Base-by-base conservation (phyloP, 805 yeast genomes). In the Candida sphagnicola region DNA sequence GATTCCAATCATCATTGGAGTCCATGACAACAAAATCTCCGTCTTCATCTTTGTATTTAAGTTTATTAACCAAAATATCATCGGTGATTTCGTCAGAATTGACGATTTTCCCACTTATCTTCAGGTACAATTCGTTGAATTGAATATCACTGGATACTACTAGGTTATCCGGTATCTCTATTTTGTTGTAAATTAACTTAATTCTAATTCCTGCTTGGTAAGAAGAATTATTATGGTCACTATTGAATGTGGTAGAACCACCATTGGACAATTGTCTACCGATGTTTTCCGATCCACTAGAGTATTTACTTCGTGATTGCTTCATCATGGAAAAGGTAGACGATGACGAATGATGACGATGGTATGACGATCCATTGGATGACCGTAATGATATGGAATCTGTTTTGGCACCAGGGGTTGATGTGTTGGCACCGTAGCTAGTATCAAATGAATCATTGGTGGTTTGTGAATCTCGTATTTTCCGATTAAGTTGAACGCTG, bases 11-110 rank as follows among this genome's bases (percentile, higher is more conserved):
- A 37, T 91, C 97, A 45, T 83, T 84, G 23, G 88, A 78, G 48
- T 81, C 85, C 61, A 91, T 78, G 34, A 85, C 80, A 31, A 93
- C 95, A 56, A 77, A 83, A 57, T 93, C 99, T 13, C 95, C 96
- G 57, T 93, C 99, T 61, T 93, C 99, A 60, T 93, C 99, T 56
- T 79, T 80, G 57, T 88, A 91, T 59, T 81, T 82, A 44, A 93
- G 71, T 51, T 83, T 75, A 32, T 56, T 61, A 18, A 65, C 67
- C 37, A 57, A 47, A 5, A 87, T 76, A 43, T 78, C 77, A 31
- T 67, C 74, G 33, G 75, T 63, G 40, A 87, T 67, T 32, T 75
- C 80, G 8, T 67, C 64, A 54, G 77, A 72, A 26, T 70, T 51
- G 29, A 77, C 66, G 39, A 73, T 65, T 41, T 70, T 57, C 8